phyloP scores from a whole-genome alignment of 441 rosid genomes.

The Capsella rubella region DNA sequence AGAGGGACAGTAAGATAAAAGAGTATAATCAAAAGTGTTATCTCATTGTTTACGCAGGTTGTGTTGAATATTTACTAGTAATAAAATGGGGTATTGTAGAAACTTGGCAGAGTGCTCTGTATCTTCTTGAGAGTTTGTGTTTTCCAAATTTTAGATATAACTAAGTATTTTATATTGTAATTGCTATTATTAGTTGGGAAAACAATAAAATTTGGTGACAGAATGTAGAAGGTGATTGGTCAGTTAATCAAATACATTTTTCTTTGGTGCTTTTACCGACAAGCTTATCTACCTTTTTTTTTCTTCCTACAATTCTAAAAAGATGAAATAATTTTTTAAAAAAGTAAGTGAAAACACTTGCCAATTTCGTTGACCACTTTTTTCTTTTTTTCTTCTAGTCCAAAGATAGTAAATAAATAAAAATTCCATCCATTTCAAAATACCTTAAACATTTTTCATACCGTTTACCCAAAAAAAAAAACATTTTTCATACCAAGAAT shows the following conservation, averaged over 20 bases:
- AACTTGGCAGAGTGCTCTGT: constrained; percentile 28
- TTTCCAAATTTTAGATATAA: constrained; percentile 26
- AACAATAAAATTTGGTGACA: not conserved
- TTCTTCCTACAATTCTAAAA: constrained; percentile 23
- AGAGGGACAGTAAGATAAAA: not conserved
- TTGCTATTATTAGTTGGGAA: not conserved
- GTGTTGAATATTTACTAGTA: not conserved
- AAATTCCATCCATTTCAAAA: not conserved
- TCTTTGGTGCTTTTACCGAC: constrained; percentile 23
- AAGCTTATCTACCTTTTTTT: constrained; percentile 29
- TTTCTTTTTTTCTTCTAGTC: constrained; percentile 23
- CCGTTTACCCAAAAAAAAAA: no score
- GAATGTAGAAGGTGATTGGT: constrained; percentile 31
- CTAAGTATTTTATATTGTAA: not conserved
- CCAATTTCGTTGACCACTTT: constrained; percentile 44
- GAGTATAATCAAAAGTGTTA: not conserved
- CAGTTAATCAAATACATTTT: constrained; percentile 15
- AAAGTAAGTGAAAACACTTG: constrained; percentile 24
- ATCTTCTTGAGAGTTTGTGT: constrained; percentile 38
- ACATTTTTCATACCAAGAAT: not conserved
- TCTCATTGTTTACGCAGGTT: not conserved
- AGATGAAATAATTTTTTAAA: not conserved
- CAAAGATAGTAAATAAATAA: not conserved
- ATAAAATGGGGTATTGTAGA: not conserved
- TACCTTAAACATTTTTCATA: constrained; percentile 1